Evolutionary conservation across 345 rosid species (phyloP).

Genomic region (Arabis hirsuta): DNA sequence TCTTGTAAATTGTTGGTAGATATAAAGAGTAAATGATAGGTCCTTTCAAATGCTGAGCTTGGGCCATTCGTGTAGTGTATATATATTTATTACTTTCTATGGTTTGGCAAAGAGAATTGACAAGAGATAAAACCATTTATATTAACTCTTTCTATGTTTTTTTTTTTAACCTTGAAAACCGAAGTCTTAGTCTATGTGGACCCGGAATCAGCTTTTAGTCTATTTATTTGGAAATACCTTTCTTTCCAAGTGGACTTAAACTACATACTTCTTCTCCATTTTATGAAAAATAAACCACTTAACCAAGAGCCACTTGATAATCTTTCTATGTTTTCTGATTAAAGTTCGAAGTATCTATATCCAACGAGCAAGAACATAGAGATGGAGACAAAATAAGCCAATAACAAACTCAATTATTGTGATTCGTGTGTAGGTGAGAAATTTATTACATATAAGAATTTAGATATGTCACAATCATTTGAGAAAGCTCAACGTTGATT

Average conservation of each 20-base stretch:
- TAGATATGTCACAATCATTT: not conserved
- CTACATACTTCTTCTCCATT: too few species aligned
- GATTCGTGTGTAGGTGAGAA: not conserved
- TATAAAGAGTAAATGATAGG: slow-evolving; percentile 14
- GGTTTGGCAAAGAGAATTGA: not conserved
- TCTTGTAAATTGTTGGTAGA: slow-evolving; percentile 28
- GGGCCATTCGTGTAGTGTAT: slow-evolving; percentile 1
- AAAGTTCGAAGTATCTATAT: not conserved
- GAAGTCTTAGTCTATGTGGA: too few species aligned
- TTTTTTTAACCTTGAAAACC: too few species aligned
- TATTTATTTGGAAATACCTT: too few species aligned
- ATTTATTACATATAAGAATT: not conserved
- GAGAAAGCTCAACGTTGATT: not conserved
- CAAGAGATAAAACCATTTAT: not conserved
- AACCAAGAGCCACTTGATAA: too few species aligned
- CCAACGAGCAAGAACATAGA: too few species aligned
- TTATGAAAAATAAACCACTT: too few species aligned
- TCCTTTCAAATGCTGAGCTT: slow-evolving; percentile 8
- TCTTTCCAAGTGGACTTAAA: too few species aligned
- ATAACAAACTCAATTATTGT: slow-evolving; percentile 7
- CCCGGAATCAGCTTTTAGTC: too few species aligned
- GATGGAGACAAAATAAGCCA: not conserved
- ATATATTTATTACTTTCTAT: not conserved
- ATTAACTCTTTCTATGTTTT: not conserved
- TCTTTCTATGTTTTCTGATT: not conserved